Conservation (phyloP, 2,329 filamentous ascomycete genomes). For the Xylaria sp. region DNA sequence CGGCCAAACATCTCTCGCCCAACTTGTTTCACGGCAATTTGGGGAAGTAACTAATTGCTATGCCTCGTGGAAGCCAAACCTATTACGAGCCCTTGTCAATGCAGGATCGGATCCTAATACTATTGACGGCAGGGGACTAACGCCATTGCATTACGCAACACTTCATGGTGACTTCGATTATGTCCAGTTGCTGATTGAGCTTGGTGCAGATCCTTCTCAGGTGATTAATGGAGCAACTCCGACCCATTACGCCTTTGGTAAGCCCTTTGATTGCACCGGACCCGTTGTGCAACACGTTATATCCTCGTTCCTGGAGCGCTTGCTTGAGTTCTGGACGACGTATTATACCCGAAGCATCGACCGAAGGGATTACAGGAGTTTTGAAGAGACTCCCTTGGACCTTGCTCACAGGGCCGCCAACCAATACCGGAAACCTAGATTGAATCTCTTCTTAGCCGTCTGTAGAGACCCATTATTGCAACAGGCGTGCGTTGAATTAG, state of each 20-base stretch:
- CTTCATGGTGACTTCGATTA: conserved; percentile 6
- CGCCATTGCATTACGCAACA: conserved; percentile 20
- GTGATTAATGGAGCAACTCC: conserved; percentile 5
- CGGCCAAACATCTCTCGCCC: conserved; percentile 19
- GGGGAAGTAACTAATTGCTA: background rate
- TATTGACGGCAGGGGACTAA: conserved; percentile 14
- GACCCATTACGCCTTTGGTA: conserved; percentile 27
- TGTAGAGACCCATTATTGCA: background rate
- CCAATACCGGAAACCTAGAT: background rate
- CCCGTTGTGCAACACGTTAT: background rate
- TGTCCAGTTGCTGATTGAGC: conserved; percentile 17
- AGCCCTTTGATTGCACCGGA: conserved; percentile 6
- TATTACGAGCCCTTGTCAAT: conserved; percentile 12
- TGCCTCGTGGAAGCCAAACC: conserved; percentile 22
- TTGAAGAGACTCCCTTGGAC: background rate
- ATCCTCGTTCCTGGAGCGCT: background rate
- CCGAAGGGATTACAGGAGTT: no score
- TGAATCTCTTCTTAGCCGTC: background rate
- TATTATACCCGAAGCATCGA: background rate
- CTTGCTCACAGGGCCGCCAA: background rate
- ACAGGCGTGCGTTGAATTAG: background rate
- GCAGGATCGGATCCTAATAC: conserved; percentile 19
- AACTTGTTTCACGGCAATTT: conserved; percentile 20
- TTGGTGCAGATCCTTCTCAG: conserved; percentile 18
- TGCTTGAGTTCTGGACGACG: background rate